Evolutionary conservation across 768 basidiomycete genomes (phyloP).

Genomic region (Boletus subcaerulescens): DNA sequence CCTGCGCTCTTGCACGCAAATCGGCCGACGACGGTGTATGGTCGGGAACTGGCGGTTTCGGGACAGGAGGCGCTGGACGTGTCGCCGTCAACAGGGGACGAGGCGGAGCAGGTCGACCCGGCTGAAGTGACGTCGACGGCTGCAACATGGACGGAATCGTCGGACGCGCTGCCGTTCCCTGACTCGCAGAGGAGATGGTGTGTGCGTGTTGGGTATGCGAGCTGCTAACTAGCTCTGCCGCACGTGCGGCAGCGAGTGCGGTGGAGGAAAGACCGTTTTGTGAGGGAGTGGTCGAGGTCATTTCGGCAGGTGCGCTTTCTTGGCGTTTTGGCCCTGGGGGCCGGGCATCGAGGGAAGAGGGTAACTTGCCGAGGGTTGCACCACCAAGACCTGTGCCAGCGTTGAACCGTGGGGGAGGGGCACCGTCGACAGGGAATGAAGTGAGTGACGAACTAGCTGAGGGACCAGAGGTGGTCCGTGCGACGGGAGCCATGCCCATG

Average conservation of each 20-base stretch:
- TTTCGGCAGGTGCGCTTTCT: slow-evolving; percentile 42
- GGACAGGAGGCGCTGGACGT: slow-evolving; percentile 52
- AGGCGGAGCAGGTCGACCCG: slow-evolving; percentile 65
- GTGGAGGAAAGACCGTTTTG: slow-evolving; percentile 41
- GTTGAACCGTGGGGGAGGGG: slow-evolving; percentile 76
- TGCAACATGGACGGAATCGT: slow-evolving; percentile 26
- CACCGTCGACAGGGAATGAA: slow-evolving; percentile 32
- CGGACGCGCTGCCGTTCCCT: slow-evolving; percentile 25
- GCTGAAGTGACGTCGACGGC: slow-evolving; percentile 42
- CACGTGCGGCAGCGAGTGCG: slow-evolving; percentile 51
- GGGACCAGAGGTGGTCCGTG: slow-evolving; percentile 20
- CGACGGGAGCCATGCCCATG: slow-evolving; percentile 29
- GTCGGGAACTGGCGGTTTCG: slow-evolving; percentile 41
- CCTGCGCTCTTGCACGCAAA: slow-evolving; percentile 60
- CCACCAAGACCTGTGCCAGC: slow-evolving; percentile 93
- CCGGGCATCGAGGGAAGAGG: slow-evolving; percentile 36
- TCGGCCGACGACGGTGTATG: slow-evolving; percentile 64
- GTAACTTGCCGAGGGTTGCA: slow-evolving; percentile 43
- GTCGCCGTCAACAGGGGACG: slow-evolving; percentile 59
- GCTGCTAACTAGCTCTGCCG: slow-evolving; percentile 63
- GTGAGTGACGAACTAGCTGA: slow-evolving; percentile 31
- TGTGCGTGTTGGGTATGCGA: slow-evolving; percentile 40
- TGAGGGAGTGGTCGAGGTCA: slow-evolving; percentile 25
- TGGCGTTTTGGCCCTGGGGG: slow-evolving; percentile 40
- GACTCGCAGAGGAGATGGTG: slow-evolving; percentile 37